Conservation (phyloP, 2,329 filamentous ascomycete species). For the Metarhizium humberi region DNA sequence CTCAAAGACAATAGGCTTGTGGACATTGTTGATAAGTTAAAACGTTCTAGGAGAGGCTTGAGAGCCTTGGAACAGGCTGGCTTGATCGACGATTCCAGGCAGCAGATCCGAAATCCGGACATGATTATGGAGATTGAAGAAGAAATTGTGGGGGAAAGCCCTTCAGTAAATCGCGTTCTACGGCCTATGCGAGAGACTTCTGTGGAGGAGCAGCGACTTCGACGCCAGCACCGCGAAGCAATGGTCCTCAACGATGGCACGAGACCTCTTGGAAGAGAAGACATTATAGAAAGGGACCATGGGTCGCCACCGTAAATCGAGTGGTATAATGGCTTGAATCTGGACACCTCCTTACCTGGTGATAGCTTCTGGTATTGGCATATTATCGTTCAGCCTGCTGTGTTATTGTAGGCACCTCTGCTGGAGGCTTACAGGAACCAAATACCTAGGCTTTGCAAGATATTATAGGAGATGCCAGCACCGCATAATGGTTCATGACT, state of each 20-base stretch:
- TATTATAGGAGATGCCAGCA: no score
- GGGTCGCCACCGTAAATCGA: slow-evolving; percentile 24
- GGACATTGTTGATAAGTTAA: slow-evolving; percentile 41
- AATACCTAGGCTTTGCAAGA: no score
- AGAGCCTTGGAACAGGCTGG: slow-evolving; percentile 41
- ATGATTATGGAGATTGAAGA: slow-evolving; percentile 24
- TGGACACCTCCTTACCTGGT: no score
- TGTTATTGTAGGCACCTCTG: no score
- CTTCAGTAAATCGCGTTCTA: slow-evolving; percentile 17
- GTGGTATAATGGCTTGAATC: no score
- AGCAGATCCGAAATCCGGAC: slow-evolving; percentile 17
- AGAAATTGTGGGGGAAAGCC: slow-evolving; percentile 13
- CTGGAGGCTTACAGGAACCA: no score
- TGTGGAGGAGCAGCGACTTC: slow-evolving; percentile 59
- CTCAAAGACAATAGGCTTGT: slow-evolving; percentile 41
- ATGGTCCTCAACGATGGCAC: slow-evolving; percentile 89
- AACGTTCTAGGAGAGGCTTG: slow-evolving; percentile 39
- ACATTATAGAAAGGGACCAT: slow-evolving; percentile 65
- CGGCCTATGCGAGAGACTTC: slow-evolving; percentile 39
- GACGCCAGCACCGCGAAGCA: slow-evolving; percentile 72
- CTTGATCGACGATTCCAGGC: slow-evolving; percentile 27
- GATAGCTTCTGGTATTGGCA: no score
- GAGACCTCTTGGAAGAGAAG: slow-evolving; percentile 59
- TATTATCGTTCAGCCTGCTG: no score
- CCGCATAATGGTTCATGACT: no score